phyloP scores from a whole-genome alignment of 2,329 filamentous ascomycete species.

The Fusarium fracticaudum region DNA sequence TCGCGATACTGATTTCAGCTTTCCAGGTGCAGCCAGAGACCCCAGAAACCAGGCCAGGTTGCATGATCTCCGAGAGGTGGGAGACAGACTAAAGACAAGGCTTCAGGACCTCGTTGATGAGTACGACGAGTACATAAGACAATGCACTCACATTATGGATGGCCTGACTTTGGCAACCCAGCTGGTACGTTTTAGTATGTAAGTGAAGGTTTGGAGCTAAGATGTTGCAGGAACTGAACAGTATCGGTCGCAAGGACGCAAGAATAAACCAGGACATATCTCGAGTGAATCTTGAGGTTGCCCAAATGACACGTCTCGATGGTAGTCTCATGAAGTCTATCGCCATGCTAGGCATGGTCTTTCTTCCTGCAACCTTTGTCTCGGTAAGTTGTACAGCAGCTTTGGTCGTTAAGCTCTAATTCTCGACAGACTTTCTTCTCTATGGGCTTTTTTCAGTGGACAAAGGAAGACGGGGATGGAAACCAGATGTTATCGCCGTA shows the following conservation, averaged over 20 bases:
- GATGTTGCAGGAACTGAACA: neutral
- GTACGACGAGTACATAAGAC: neutral
- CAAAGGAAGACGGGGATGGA: rapidly evolving
- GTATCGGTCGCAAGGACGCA: neutral
- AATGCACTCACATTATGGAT: neutral
- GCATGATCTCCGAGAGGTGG: neutral
- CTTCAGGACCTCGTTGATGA: neutral
- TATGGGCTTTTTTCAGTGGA: conserved; percentile 12
- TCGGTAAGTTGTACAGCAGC: neutral
- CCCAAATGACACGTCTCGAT: neutral
- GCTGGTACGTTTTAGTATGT: neutral
- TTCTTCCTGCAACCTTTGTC: conserved; percentile 1
- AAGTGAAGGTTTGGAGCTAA: rapidly evolving
- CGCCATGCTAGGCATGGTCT: conserved; percentile 1
- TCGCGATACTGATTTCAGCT: neutral
- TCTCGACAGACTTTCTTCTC: neutral
- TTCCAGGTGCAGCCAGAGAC: neutral
- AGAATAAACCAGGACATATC: neutral
- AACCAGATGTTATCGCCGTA: neutral
- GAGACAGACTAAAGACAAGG: neutral
- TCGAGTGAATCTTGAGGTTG: neutral
- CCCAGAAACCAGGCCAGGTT: rapidly evolving
- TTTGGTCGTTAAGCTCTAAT: neutral
- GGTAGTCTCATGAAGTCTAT: conserved; percentile 5
- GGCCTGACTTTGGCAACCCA: neutral